Evolutionary conservation across 2,329 filamentous ascomycete genomes (phyloP).

Genomic region (Pseudonectria foliicola): DNA sequence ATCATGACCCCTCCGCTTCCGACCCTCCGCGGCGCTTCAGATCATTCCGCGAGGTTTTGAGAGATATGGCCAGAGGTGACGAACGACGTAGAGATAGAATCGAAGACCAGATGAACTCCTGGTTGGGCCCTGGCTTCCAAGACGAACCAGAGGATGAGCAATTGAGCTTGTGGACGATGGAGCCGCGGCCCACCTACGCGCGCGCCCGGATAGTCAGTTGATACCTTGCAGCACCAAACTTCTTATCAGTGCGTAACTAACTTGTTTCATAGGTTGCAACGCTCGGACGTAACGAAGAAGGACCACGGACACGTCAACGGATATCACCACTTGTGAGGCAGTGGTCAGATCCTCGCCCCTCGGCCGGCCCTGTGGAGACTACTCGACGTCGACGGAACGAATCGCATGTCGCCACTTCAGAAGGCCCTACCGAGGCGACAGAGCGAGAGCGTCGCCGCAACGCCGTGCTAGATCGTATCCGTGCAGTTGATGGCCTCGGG

Average conservation of each 20-base stretch:
- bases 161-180: constrained; percentile 20
- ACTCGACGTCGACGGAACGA: constrained; percentile 3
- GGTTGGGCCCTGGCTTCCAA: constrained; percentile 16
- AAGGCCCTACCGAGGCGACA: not conserved
- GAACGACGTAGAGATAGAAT: constrained; percentile 18
- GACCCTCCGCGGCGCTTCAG: constrained; percentile 6
- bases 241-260: not conserved
- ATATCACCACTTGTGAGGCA: constrained; percentile 2
- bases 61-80: constrained; percentile 19
- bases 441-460: constrained; percentile 3
- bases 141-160: constrained; percentile 8
- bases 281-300: constrained; percentile 1
- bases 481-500: constrained; percentile 62
- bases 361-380: constrained; percentile 1
- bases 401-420: not conserved
- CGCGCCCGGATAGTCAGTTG: constrained; percentile 18
- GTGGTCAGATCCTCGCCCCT: not conserved
- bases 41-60: constrained; percentile 20
- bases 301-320: constrained; percentile 1
- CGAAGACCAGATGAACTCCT: constrained; percentile 21
- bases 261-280: constrained; percentile 5
- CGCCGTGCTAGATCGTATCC: constrained; percentile 4
- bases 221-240: too few relatives aligned
- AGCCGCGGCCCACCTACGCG: constrained; percentile 12
- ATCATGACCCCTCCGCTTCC: constrained; percentile 1